Evolutionary conservation across 73 alveolate genomes (phyloP).

Genomic region (Halteria grandinella): DNA sequence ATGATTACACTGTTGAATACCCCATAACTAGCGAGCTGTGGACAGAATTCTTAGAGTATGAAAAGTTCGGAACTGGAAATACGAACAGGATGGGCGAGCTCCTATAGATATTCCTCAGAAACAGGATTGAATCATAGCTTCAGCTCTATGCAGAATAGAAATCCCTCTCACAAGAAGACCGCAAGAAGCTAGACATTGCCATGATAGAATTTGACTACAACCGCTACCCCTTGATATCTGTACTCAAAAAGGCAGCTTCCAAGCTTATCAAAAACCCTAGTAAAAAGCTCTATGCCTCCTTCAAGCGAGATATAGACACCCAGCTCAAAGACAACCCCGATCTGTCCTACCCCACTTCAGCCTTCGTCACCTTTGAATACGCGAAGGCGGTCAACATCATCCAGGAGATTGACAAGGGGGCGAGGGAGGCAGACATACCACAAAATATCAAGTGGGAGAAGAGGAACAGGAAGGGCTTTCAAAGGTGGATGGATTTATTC

Average conservation of each 20-base stretch:
- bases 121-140: background rate
- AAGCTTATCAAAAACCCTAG: too few relatives aligned
- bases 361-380: slow-evolving; percentile 29
- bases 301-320: too few relatives aligned
- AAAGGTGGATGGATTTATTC: too few relatives aligned
- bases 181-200: slow-evolving; percentile 14
- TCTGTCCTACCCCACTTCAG: background rate
- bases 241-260: too few relatives aligned
- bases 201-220: slow-evolving; percentile 20
- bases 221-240: too few relatives aligned
- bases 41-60: background rate
- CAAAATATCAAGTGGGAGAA: background rate
- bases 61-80: background rate
- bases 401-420: background rate
- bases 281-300: too few relatives aligned
- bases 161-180: too few relatives aligned
- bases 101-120: background rate
- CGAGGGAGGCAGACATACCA: background rate
- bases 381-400: slow-evolving; percentile 17
- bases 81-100: too few relatives aligned
- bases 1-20: slow-evolving; percentile 53
- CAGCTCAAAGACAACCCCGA: background rate
- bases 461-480: too few relatives aligned
- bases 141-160: background rate
- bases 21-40: background rate